Conservation (phyloP, 2,329 filamentous ascomycete species). For the Fusarium continuum region DNA sequence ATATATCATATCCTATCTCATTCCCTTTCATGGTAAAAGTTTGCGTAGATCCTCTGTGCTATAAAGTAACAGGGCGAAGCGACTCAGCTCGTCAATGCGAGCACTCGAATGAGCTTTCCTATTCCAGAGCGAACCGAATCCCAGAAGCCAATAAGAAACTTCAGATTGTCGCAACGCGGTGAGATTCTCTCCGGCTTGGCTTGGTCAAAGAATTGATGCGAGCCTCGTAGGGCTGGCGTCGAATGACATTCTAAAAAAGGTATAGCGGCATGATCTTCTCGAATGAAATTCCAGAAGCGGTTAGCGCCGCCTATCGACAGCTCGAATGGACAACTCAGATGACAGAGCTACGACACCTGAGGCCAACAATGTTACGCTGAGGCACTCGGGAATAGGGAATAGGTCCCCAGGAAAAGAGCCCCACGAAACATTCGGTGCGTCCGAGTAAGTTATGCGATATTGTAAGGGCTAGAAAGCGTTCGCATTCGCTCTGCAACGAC, state of each 20-base stretch:
- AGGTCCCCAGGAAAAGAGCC: neutral
- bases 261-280: constrained; percentile 4
- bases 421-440: neutral
- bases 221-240: constrained; percentile 36
- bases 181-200: neutral
- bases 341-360: neutral
- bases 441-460: neutral
- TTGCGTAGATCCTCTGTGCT: neutral
- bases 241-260: constrained; percentile 37
- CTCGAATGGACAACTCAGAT: constrained; percentile 11
- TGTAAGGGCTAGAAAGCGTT: no score
- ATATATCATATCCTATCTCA: no score
- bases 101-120: constrained; percentile 37
- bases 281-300: constrained; percentile 3
- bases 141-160: constrained; percentile 11
- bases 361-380: neutral
- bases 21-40: neutral
- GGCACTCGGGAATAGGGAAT: neutral
- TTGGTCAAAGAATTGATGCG: constrained; percentile 4
- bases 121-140: neutral
- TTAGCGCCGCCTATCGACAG: neutral
- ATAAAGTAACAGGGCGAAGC: neutral
- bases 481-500: no score
- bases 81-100: neutral
- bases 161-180: neutral